These are phyloP conservation scores for Epithemia pelagica DNA, from an alignment of 108 stramenopile species.

Conservation along the genomic window DNA sequence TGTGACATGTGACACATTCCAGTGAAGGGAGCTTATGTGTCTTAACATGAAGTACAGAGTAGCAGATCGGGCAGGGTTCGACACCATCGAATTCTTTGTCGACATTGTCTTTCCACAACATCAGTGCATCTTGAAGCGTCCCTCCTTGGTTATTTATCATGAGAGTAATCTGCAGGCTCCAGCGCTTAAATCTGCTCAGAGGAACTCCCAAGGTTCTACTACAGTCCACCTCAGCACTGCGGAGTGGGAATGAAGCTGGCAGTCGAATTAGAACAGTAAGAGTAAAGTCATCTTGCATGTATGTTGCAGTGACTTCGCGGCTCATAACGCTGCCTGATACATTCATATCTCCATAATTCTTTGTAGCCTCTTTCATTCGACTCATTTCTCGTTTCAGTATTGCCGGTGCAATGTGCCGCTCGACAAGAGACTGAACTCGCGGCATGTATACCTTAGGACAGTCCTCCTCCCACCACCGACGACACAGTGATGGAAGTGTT, in stretches of 20 bases:
- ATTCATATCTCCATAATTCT: slow-evolving; percentile 62
- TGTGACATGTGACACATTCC: slow-evolving; percentile 81
- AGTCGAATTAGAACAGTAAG: slow-evolving; percentile 60
- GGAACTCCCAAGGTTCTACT: slow-evolving; percentile 72
- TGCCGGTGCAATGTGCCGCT: slow-evolving; percentile 60
- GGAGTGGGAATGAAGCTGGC: slow-evolving; percentile 71
- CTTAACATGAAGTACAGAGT: slow-evolving; percentile 87
- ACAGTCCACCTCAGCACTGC: slow-evolving; percentile 79
- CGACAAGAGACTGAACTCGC: slow-evolving; percentile 57
- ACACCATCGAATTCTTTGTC: slow-evolving; percentile 98
- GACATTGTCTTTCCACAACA: slow-evolving; percentile 94
- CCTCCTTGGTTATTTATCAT: slow-evolving; percentile 86
- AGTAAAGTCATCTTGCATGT: slow-evolving; percentile 84
- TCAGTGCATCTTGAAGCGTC: slow-evolving; percentile 80
- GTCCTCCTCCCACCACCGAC: slow-evolving; percentile 72
- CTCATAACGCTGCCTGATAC: slow-evolving; percentile 61
- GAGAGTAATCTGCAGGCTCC: slow-evolving; percentile 71
- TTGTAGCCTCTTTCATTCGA: slow-evolving; percentile 49
- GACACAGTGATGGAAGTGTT: slow-evolving; percentile 62
- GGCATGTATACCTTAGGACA: slow-evolving; percentile 52
- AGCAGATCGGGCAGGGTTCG: slow-evolving; percentile 99
- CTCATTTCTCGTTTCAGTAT: slow-evolving; percentile 53
- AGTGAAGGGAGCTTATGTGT: slow-evolving; percentile 81
- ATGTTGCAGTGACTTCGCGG: slow-evolving; percentile 70
- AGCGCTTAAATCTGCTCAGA: slow-evolving; percentile 63